phyloP scores from a whole-genome alignment of 225 moss, liverwort and hornwort species.

The Pleurozium schreberi region DNA sequence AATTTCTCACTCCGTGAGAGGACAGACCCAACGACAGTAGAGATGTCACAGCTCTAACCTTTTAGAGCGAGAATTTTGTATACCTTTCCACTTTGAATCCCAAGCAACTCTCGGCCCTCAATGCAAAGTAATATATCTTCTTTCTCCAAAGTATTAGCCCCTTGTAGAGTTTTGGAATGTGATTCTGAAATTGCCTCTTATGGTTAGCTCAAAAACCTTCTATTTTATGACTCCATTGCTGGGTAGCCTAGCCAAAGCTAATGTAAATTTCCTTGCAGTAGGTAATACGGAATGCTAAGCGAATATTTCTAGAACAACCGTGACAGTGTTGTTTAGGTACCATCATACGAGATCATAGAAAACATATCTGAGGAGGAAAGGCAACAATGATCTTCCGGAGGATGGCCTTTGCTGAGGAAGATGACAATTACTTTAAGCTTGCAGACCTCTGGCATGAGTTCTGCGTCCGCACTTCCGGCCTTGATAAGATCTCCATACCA shows the following conservation, averaged over 20 bases:
- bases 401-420: background rate
- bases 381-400: background rate
- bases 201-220: background rate
- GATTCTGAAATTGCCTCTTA: background rate
- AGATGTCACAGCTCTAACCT: background rate
- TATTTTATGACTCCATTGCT: background rate
- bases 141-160: background rate
- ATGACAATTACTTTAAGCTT: background rate
- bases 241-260: background rate
- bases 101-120: background rate
- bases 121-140: background rate
- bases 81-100: background rate
- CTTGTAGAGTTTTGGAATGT: background rate
- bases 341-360: background rate
- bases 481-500: background rate
- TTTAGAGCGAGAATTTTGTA: background rate
- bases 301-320: background rate
- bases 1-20: slow-evolving; percentile 18
- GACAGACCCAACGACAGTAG: background rate
- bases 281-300: background rate
- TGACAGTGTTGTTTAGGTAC: background rate
- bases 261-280: background rate
- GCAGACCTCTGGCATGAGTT: background rate
- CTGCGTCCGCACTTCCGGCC: background rate
- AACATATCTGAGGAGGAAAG: background rate